These are phyloP conservation scores for Schwanniomyces vanrijiae DNA, from an alignment of 805 yeast genomes.

Conservation along the genomic window DNA sequence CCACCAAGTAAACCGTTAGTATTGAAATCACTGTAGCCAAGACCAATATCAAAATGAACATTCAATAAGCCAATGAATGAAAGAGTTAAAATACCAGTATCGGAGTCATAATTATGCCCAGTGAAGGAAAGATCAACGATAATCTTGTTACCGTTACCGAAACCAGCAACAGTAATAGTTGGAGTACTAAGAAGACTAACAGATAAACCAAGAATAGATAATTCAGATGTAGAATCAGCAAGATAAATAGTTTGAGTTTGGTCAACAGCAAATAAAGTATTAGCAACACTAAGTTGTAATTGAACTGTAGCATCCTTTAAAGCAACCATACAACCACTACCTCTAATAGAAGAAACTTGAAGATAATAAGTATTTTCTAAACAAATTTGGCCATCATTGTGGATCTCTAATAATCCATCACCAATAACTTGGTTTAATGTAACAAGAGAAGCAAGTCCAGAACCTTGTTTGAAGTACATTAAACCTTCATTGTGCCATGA, in stretches of 20 bases:
- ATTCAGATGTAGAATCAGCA: conserved; percentile 14
- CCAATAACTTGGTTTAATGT: conserved; percentile 13
- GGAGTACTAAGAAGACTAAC: conserved; percentile 7
- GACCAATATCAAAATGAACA: conserved; percentile 8
- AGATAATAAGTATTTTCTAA: conserved; percentile 19
- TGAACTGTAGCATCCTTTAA: conserved; percentile 10
- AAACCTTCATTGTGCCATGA: conserved; percentile 19
- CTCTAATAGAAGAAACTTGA: conserved; percentile 21
- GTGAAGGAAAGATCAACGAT: conserved; percentile 8
- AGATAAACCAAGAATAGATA: conserved; percentile 14
- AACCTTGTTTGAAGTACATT: conserved; percentile 19
- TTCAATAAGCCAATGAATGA: background rate
- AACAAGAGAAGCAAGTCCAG: conserved; percentile 20
- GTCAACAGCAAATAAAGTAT: conserved; percentile 13
- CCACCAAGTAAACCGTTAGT: background rate
- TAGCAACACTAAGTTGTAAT: conserved; percentile 5
- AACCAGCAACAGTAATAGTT: conserved; percentile 23
- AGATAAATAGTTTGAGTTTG: conserved; percentile 17
- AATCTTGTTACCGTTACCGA: conserved; percentile 23
- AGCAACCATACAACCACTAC: conserved; percentile 28
- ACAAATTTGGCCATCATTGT: conserved; percentile 26
- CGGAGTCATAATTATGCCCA: conserved; percentile 7
- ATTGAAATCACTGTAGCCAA: conserved; percentile 4
- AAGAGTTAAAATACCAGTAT: conserved; percentile 22
- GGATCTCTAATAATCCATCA: conserved; percentile 9